A percentile compares a stretch with the other conserved stretches of the same genome.
Evolutionary conservation across 257 asterid genomes (phyloP).

Genomic region (Jacaranda copaia): DNA sequence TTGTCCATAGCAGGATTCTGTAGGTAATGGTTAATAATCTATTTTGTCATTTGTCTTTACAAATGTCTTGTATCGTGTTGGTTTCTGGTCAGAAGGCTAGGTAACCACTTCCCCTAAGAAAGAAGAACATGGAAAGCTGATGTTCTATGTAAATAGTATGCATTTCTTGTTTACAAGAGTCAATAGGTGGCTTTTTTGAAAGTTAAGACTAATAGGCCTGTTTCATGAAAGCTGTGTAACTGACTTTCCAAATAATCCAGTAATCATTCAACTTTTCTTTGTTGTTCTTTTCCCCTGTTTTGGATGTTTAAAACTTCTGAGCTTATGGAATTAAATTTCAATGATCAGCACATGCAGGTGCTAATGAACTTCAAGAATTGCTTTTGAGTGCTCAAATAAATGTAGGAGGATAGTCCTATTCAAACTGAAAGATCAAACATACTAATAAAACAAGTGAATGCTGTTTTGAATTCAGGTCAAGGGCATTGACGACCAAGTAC

Average conservation of each 20-base stretch:
- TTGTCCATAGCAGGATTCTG: constrained; percentile 97
- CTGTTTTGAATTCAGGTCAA: constrained; percentile 60
- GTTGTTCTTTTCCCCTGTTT: too few relatives aligned
- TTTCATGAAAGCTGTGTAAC: too few relatives aligned
- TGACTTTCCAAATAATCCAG: too few relatives aligned
- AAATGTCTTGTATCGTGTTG: not conserved
- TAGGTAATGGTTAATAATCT: constrained; percentile 57
- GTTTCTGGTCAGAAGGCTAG: not conserved
- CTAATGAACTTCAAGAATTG: not conserved
- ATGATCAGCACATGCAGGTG: too few relatives aligned
- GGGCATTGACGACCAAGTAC: constrained; percentile 90
- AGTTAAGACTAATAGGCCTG: constrained; percentile 13
- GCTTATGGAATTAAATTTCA: too few relatives aligned
- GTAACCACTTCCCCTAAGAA: not conserved
- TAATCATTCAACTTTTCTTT: too few relatives aligned
- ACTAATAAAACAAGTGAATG: constrained; percentile 13
- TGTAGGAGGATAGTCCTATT: not conserved
- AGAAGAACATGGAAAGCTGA: not conserved
- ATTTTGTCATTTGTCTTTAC: constrained; percentile 20
- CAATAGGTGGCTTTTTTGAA: not conserved
- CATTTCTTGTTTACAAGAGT: constrained; percentile 11
- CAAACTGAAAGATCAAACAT: not conserved
- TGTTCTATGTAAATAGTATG: not conserved
- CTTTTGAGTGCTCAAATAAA: not conserved
- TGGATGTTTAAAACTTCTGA: too few relatives aligned